Conservation (phyloP, 1,284 basidiomycete species). For the Leccinum pachyderme region DNA sequence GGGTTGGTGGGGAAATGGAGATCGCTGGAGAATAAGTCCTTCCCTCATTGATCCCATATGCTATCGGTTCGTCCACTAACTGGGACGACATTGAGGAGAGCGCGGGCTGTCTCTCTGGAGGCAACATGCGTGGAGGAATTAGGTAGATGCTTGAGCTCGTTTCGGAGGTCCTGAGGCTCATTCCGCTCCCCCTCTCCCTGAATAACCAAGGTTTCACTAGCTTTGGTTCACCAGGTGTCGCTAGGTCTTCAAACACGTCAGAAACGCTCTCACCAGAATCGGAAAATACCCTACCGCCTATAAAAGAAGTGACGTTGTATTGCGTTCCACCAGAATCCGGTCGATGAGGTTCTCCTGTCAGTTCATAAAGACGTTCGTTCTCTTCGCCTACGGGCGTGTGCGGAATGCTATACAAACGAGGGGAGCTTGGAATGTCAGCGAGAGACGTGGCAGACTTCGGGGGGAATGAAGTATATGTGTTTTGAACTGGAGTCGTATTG, state of each 20-base stretch:
- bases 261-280: not conserved
- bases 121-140: not conserved
- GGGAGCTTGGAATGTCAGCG: constrained; percentile 17
- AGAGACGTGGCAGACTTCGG: constrained; percentile 8
- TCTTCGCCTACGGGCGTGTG: constrained; percentile 34
- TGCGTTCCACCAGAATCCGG: constrained; percentile 52
- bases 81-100: not conserved
- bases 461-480: constrained; percentile 4
- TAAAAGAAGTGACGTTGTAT: constrained; percentile 76
- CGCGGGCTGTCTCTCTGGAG: not conserved
- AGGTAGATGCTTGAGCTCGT: not conserved
- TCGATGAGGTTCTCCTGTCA: constrained; percentile 19
- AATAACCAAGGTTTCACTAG: constrained; percentile 6
- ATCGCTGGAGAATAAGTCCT: constrained; percentile 3
- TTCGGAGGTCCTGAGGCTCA: not conserved
- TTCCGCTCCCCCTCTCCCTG: constrained; percentile 1
- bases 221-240: constrained; percentile 20
- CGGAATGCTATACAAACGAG: constrained; percentile 20
- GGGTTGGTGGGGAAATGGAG: not conserved
- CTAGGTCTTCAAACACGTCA: constrained; percentile 31
- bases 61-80: not conserved
- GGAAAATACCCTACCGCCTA: constrained; percentile 49
- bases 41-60: constrained; percentile 2
- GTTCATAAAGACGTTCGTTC: constrained; percentile 26
- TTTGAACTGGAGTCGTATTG: constrained; percentile 2